Evolutionary conservation across 1,139 yeast genomes (phyloP).

Genomic region (Petasospora rhodanensis): DNA sequence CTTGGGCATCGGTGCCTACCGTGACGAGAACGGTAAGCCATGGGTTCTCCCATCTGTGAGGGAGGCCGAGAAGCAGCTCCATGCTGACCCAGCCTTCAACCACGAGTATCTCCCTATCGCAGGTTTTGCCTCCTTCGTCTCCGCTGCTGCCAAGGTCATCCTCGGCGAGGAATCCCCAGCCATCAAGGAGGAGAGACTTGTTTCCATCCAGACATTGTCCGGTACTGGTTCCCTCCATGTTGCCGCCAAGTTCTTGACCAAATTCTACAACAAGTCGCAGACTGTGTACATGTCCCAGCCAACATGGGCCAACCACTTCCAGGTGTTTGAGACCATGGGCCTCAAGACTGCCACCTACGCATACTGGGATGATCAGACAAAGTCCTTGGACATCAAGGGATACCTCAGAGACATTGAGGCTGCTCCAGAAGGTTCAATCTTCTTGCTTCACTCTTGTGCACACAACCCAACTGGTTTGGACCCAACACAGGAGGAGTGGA

Average conservation of each 20-base stretch:
- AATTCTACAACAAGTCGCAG: slow-evolving; percentile 38
- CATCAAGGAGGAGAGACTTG: slow-evolving; percentile 48
- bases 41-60: slow-evolving; percentile 88
- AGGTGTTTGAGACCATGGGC: slow-evolving; percentile 69
- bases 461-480: slow-evolving; percentile 99
- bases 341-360: slow-evolving; percentile 66
- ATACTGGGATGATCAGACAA: slow-evolving; percentile 67
- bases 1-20: slow-evolving; percentile 93
- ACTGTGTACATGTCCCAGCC: slow-evolving; percentile 78
- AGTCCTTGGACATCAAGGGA: slow-evolving; percentile 64
- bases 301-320: slow-evolving; percentile 95
- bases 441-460: slow-evolving; percentile 91
- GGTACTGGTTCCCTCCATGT: slow-evolving; percentile 96
- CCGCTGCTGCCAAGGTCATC: slow-evolving; percentile 74
- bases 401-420: slow-evolving; percentile 57
- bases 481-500: slow-evolving; percentile 86
- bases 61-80: slow-evolving; percentile 57
- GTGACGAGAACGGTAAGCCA: slow-evolving; percentile 90
- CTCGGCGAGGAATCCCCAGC: slow-evolving; percentile 65
- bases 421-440: slow-evolving; percentile 77
- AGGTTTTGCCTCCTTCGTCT: slow-evolving; percentile 68
- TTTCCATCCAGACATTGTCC: slow-evolving; percentile 81
- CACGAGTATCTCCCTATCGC: slow-evolving; percentile 89
- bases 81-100: slow-evolving; percentile 59
- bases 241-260: slow-evolving; percentile 69